Evolutionary conservation across 2,329 filamentous ascomycete genomes (phyloP), one percentile per base, ranked within the genome.

Genomic region (Xylariaceae sp.): DNA sequence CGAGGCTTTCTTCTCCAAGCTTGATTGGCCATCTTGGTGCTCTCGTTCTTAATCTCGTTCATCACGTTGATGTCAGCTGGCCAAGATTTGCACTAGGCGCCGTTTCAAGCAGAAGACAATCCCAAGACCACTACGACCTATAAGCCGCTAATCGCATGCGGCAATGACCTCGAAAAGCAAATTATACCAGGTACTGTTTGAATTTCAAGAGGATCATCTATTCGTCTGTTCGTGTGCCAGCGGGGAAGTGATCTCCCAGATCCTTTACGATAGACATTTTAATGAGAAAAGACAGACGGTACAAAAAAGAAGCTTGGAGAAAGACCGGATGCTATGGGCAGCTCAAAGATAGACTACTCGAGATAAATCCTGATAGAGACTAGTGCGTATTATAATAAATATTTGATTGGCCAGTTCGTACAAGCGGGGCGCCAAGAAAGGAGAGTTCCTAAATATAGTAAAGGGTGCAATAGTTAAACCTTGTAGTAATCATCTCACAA

Each of bases 1-100:
- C 73, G 70, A 62, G 74, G 73, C 53, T 64, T 71, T 59, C 60
- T 75, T 63, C 73, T 75, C 73, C 73, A 75, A 34, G 70, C 68
- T 56, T 73, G 68, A 56, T 63, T 74, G 50, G 43, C 60, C 19
- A 29, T 45, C 54, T 66, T 69, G 58, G 40, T 48, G 24, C 57
- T 50, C 53, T 52, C 34, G 11, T 44, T 50, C 36, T 53, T 31
- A 14, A 21, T 28, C 31, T 57, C 21, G 26, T 21, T 43, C 53
- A 53, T 60, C 53, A 37, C 40, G 36, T 49, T 46, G 31, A 29
- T 44, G 17, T 40, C 16, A 56, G 31, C 11, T 31, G 3, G 16
- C 47, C 31, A 47, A 23, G 36, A 24, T 43, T 48, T 39, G 21
- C 5, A 34, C 24, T 16, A 45, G 26, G 39, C 36, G 40, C 36